These are phyloP conservation scores for Cladosporium cucumerinum DNA, from an alignment of 2,329 filamentous ascomycete species.

Conservation along the genomic window DNA sequence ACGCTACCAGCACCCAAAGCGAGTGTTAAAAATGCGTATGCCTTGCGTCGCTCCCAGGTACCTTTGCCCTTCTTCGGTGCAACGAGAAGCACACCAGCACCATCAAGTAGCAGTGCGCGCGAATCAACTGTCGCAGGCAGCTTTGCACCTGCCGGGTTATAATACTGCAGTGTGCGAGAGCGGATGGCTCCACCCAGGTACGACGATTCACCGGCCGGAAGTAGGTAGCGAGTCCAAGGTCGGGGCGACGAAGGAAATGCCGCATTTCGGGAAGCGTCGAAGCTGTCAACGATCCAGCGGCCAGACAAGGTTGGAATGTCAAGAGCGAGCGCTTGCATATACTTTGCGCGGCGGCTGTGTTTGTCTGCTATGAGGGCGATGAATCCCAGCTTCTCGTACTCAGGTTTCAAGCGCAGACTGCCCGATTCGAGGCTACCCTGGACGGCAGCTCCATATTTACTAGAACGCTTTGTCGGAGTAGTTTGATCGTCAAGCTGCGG, in stretches of 20 bases:
- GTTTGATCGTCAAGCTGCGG: constrained; percentile 33
- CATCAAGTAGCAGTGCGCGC: constrained; percentile 34
- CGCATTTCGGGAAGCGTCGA: constrained; percentile 37
- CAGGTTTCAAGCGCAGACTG: constrained; percentile 47
- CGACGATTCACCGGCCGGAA: constrained; percentile 77
- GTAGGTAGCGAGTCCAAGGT: constrained; percentile 75
- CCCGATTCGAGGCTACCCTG: neutral
- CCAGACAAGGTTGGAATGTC: constrained; percentile 81
- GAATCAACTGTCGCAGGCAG: constrained; percentile 56
- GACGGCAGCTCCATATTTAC: constrained; percentile 20
- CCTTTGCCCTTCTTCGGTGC: constrained; percentile 54
- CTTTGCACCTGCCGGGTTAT: constrained; percentile 54
- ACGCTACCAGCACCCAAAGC: constrained; percentile 70
- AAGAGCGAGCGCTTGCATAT: constrained; percentile 89
- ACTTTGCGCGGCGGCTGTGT: constrained; percentile 84
- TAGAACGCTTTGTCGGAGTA: constrained; percentile 24
- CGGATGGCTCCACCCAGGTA: constrained; percentile 73
- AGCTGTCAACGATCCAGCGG: constrained; percentile 74
- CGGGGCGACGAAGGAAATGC: constrained; percentile 37
- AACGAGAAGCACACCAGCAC: constrained; percentile 72
- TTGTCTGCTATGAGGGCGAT: constrained; percentile 81
- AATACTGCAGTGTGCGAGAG: constrained; percentile 66
- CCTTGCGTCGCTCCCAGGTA: constrained; percentile 58
- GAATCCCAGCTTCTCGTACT: constrained; percentile 62
- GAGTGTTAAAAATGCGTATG: constrained; percentile 76